Evolutionary conservation across 768 basidiomycete species (phyloP).

Genomic region (Boletus pseudo-olivaceus): DNA sequence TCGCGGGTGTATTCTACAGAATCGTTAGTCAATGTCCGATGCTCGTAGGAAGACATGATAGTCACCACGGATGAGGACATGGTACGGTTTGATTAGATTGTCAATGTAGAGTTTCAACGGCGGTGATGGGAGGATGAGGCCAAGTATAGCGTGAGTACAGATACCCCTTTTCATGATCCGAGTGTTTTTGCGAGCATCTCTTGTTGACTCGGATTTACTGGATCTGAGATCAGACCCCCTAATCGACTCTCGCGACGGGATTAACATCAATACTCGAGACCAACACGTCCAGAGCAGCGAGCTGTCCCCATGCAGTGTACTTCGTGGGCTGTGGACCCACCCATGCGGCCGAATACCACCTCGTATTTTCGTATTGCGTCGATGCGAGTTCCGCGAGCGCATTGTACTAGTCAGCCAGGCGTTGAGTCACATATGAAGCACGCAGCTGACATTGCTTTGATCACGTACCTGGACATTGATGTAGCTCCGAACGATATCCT

Average conservation of each 20-base stretch:
- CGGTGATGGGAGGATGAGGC: too few species aligned
- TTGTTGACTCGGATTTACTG: neutral
- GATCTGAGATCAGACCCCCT: neutral
- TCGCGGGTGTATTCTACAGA: conserved; percentile 4
- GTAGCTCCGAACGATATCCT: conserved; percentile 45
- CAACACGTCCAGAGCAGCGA: conserved; percentile 12
- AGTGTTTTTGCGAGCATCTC: too few species aligned
- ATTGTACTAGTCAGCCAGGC: neutral
- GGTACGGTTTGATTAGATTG: neutral
- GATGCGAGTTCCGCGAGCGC: conserved; percentile 11
- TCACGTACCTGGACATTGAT: conserved; percentile 46
- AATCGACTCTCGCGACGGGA: neutral
- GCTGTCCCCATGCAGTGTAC: conserved; percentile 10
- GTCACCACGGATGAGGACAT: conserved; percentile 13
- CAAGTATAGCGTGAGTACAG: too few species aligned
- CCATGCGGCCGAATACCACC: conserved; percentile 12
- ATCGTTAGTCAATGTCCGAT: neutral
- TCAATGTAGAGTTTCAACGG: too few species aligned
- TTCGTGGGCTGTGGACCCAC: conserved; percentile 1
- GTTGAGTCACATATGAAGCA: neutral
- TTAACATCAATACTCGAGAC: conserved; percentile 10
- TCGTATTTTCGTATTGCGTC: neutral
- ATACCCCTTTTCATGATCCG: neutral
- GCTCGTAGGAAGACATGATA: neutral
- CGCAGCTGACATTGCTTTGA: too few species aligned